These are phyloP conservation scores for Euryodendron excelsum DNA, from an alignment of 148 eudicot species.

Conservation along the genomic window DNA sequence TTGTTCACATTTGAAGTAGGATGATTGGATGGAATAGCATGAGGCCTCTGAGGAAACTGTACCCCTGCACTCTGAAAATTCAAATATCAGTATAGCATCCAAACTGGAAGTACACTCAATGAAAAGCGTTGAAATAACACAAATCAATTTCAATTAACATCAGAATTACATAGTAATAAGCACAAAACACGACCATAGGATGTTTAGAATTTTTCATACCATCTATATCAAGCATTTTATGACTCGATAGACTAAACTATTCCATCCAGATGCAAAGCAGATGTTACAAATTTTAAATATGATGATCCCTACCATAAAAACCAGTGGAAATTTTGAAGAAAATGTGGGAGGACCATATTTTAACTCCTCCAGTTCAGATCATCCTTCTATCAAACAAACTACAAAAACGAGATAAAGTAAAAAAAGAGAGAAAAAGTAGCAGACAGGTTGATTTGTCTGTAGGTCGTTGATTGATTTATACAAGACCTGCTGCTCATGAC, in stretches of 20 bases:
- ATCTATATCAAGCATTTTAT: neutral
- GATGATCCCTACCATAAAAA: neutral
- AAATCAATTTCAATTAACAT: neutral
- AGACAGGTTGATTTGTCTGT: neutral
- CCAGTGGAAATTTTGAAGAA: neutral
- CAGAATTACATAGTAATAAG: neutral
- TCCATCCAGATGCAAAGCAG: neutral
- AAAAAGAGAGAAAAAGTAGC: neutral
- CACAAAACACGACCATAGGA: neutral
- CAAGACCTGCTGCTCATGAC: too few relatives aligned
- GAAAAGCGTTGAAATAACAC: neutral
- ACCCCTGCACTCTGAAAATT: constrained; percentile 85
- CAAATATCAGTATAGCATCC: constrained; percentile 13
- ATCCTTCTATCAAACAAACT: neutral
- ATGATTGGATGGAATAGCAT: constrained; percentile 33
- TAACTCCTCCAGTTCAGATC: neutral
- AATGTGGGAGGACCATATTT: neutral
- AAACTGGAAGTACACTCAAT: neutral
- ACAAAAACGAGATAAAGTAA: neutral
- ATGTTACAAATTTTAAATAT: neutral
- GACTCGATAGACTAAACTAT: neutral
- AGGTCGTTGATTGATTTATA: neutral
- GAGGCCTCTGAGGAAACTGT: constrained; percentile 66
- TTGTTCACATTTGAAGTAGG: constrained; percentile 37
- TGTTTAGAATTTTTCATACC: neutral